Conservation (phyloP, 164 flowering plant species). For the Cinnamomum micranthum region DNA sequence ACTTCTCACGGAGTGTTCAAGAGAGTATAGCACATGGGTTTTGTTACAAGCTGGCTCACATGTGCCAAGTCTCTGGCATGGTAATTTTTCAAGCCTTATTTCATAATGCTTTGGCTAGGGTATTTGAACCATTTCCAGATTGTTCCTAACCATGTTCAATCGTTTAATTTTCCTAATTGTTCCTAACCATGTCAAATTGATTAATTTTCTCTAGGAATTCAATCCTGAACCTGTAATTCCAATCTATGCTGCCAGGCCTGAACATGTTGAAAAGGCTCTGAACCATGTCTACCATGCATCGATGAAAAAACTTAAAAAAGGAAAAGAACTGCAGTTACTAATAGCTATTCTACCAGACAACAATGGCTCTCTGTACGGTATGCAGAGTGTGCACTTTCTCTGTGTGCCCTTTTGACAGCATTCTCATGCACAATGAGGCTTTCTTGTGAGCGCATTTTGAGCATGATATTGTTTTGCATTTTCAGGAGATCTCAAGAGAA, state of each 20-base stretch:
- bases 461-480: neutral
- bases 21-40: slow-evolving; percentile 74
- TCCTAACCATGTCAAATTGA: slow-evolving; percentile 1
- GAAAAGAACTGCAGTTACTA: slow-evolving; percentile 68
- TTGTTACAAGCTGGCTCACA: slow-evolving; percentile 72
- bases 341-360: slow-evolving; percentile 71
- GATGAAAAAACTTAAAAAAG: slow-evolving; percentile 57
- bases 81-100: slow-evolving; percentile 23
- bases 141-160: neutral
- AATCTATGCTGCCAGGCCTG: slow-evolving; percentile 54
- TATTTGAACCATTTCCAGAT: neutral
- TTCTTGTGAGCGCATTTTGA: neutral
- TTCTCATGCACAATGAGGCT: neutral
- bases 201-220: slow-evolving; percentile 48
- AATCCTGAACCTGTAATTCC: slow-evolving; percentile 72
- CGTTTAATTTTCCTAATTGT: slow-evolving; percentile 1
- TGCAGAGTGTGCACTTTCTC: slow-evolving; percentile 7
- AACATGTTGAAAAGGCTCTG: slow-evolving; percentile 76
- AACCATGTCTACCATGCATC: slow-evolving; percentile 60
- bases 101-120: neutral
- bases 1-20: slow-evolving; percentile 76
- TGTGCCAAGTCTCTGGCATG: slow-evolving; percentile 90
- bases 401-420: neutral
- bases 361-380: slow-evolving; percentile 81
- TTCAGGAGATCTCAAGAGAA: slow-evolving; percentile 83